These are phyloP conservation scores for Penicillium sclerotiorum DNA, from an alignment of 2,329 filamentous ascomycete genomes.

Conservation along the genomic window DNA sequence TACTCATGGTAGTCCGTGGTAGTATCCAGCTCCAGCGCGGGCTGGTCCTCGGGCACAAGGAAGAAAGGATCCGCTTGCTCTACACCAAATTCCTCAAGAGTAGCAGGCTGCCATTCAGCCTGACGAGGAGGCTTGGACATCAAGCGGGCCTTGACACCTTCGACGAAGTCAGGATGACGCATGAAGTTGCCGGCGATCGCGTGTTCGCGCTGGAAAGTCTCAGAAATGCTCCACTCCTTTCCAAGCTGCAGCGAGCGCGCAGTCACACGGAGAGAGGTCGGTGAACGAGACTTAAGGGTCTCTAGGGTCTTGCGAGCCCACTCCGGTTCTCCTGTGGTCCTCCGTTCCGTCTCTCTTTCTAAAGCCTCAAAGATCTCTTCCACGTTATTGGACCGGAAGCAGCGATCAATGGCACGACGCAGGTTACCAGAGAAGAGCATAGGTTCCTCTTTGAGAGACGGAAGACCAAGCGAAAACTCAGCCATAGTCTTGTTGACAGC, in stretches of 20 bases:
- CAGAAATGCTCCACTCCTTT: conserved; percentile 73
- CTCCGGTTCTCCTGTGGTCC: too few species aligned
- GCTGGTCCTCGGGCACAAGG: conserved; percentile 46
- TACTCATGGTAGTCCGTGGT: conserved; percentile 69
- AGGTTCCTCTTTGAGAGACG: conserved; percentile 61
- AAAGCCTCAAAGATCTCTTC: conserved; percentile 72
- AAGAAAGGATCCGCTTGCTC: conserved; percentile 72
- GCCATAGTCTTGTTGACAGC: conserved; percentile 87
- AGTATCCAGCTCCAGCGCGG: conserved; percentile 65
- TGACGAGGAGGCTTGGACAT: conserved; percentile 67
- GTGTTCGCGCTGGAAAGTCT: conserved; percentile 85
- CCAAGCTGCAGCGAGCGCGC: conserved; percentile 81
- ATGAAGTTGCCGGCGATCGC: conserved; percentile 86
- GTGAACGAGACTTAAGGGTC: conserved; percentile 77
- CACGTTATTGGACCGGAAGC: conserved; percentile 70
- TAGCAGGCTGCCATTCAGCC: conserved; percentile 76
- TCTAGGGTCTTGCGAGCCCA: conserved; percentile 81
- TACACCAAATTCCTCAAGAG: conserved; percentile 66
- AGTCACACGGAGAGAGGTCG: conserved; percentile 82
- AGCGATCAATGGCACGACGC: conserved; percentile 81
- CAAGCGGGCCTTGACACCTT: conserved; percentile 83
- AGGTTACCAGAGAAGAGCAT: conserved; percentile 69
- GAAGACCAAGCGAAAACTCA: conserved; percentile 86
- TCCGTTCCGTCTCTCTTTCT: conserved; percentile 55
- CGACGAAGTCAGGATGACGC: conserved; percentile 84